A percentile compares a stretch with the other conserved stretches of the same genome.
Conservation (phyloP, 495 filamentous ascomycete genomes). For the Lasiosphaeris hirsuta region DNA sequence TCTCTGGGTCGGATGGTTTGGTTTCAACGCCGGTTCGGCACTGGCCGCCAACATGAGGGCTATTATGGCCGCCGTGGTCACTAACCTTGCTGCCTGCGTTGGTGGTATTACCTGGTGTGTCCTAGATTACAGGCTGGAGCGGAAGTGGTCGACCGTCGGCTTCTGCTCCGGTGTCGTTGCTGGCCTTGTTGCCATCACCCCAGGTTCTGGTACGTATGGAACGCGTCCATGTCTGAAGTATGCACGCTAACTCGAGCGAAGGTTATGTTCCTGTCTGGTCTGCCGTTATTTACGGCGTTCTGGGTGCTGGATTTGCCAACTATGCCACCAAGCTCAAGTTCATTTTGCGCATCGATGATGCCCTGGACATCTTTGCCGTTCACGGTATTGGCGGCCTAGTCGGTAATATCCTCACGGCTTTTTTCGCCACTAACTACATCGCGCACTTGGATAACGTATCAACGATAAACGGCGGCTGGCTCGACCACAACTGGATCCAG, state of each 20-base stretch:
- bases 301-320: slow-evolving; percentile 82
- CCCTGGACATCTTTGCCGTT: slow-evolving; percentile 91
- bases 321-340: slow-evolving; percentile 98
- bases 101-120: slow-evolving; percentile 94
- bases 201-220: slow-evolving; percentile 58
- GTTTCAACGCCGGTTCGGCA: slow-evolving; percentile 92
- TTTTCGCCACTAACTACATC: slow-evolving; percentile 93
- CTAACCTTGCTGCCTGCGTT: slow-evolving; percentile 71
- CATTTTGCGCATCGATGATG: slow-evolving; percentile 79
- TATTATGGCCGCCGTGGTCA: slow-evolving; percentile 66
- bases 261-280: slow-evolving; percentile 90
- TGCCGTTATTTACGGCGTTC: slow-evolving; percentile 83
- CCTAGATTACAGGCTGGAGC: slow-evolving; percentile 86
- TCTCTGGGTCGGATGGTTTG: slow-evolving; percentile 98
- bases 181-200: slow-evolving; percentile 89
- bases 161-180: slow-evolving; percentile 95
- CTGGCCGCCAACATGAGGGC: slow-evolving; percentile 83
- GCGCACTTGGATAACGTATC: slow-evolving; percentile 78
- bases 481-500: slow-evolving; percentile 89
- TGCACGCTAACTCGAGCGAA: slow-evolving; percentile 3
- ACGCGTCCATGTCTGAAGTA: too few species aligned
- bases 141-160: slow-evolving; percentile 95
- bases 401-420: slow-evolving; percentile 78
- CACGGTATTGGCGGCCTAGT: slow-evolving; percentile 85
- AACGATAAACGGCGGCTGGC: slow-evolving; percentile 77